Evolutionary conservation across 2,329 filamentous ascomycete species (phyloP).

Genomic region (Aureobasidium leucospermi): DNA sequence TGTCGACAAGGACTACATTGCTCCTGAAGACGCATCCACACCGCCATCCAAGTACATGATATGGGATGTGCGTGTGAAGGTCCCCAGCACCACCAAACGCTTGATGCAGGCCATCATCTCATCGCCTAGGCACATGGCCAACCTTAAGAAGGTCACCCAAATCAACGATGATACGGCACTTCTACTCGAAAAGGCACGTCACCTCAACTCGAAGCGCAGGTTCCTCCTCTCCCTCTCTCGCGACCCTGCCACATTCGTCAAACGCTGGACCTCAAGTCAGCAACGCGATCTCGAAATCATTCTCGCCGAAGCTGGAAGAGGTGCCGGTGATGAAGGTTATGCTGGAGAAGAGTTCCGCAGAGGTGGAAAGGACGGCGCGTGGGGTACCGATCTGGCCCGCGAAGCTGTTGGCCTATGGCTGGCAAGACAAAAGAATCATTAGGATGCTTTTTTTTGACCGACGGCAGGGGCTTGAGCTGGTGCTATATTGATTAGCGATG

Average conservation of each 20-base stretch:
- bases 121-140: slow-evolving; percentile 45
- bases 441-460: not conserved
- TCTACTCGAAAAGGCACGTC: slow-evolving; percentile 71
- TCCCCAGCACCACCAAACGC: slow-evolving; percentile 73
- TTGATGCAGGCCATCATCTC: slow-evolving; percentile 47
- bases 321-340: slow-evolving; percentile 39
- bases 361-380: slow-evolving; percentile 54
- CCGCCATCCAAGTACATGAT: slow-evolving; percentile 65
- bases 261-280: slow-evolving; percentile 84
- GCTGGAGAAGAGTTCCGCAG: slow-evolving; percentile 63
- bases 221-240: slow-evolving; percentile 74
- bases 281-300: slow-evolving; percentile 85
- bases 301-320: slow-evolving; percentile 67
- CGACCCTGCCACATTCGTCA: slow-evolving; percentile 78
- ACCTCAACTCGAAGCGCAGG: slow-evolving; percentile 82
- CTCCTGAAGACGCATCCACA: slow-evolving; percentile 43
- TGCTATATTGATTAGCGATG: not conserved
- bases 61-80: slow-evolving; percentile 79
- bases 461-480: not conserved
- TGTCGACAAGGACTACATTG: slow-evolving; percentile 57
- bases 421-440: slow-evolving; percentile 31
- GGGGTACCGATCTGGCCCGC: slow-evolving; percentile 54
- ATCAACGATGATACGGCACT: slow-evolving; percentile 82
- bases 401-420: slow-evolving; percentile 57
- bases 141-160: slow-evolving; percentile 65